These are phyloP conservation scores for Geum urbanum DNA, from an alignment of 306 rosid species.

Conservation along the genomic window DNA sequence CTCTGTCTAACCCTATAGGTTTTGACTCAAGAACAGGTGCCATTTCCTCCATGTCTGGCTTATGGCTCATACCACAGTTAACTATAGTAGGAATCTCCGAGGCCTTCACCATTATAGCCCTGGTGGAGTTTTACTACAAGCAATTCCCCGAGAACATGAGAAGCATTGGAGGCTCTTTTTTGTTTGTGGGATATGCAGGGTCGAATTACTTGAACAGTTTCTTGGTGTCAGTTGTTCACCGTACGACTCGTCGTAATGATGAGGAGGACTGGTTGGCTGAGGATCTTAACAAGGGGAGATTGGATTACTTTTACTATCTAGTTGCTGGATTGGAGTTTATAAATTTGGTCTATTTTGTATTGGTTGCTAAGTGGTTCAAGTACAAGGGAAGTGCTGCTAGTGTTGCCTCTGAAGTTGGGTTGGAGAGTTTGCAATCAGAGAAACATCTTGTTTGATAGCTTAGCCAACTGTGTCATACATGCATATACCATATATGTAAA, in stretches of 20 bases:
- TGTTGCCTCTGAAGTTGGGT: slow-evolving; percentile 25
- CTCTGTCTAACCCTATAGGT: slow-evolving; percentile 21
- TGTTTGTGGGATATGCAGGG: slow-evolving; percentile 23
- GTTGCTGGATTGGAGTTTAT: slow-evolving; percentile 34
- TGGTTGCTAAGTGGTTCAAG: slow-evolving; percentile 58
- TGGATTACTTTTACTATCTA: slow-evolving; percentile 52
- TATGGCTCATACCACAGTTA: slow-evolving; percentile 43
- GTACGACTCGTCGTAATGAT: slow-evolving; percentile 7
- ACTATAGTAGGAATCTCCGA: slow-evolving; percentile 28
- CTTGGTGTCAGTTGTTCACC: slow-evolving; percentile 36
- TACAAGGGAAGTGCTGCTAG: slow-evolving; percentile 36
- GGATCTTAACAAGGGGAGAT: slow-evolving; percentile 55
- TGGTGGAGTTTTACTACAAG: slow-evolving; percentile 34
- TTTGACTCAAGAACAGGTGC: slow-evolving; percentile 20
- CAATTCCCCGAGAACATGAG: slow-evolving; percentile 44
- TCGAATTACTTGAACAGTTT: slow-evolving; percentile 45
- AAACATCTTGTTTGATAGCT: slow-evolving; percentile 22
- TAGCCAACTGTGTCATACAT: not conserved
- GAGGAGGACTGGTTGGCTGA: slow-evolving; percentile 34
- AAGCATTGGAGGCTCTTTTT: slow-evolving; percentile 37
- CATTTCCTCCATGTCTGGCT: slow-evolving; percentile 32
- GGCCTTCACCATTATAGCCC: slow-evolving; percentile 24
- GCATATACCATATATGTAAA: too few relatives aligned
- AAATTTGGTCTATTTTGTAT: slow-evolving; percentile 44
- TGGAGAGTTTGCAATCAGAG: slow-evolving; percentile 16